Evolutionary conservation across 1,139 yeast genomes (phyloP), one percentile per base, ranked within the genome.

Genomic region (Hansenula lynferdii): DNA sequence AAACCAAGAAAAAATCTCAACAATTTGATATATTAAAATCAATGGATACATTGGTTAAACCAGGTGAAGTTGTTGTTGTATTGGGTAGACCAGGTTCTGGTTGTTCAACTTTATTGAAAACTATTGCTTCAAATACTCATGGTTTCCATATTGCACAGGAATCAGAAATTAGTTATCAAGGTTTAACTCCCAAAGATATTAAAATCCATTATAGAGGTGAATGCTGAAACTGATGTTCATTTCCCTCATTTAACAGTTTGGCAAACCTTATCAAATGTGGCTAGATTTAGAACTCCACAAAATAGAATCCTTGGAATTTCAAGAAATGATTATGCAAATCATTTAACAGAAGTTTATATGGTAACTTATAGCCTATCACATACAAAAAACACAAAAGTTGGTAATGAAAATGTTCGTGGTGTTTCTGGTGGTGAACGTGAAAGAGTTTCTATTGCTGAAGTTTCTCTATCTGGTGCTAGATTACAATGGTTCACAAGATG

Each of bases 31-130:
- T 84, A 43, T 62, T 53, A 49, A 74, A 77, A 51, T 69, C 80
- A 18, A 78, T 82, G 79, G 85, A 82, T 48, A 90, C 84, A 21
- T 51, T 79, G 7, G 66, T 81, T 45, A 64, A 67, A 32, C 84
- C 92, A 0, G 90, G 95, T 39, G 85, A 83, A 51, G 67, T 85
- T 39, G 74, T 85, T 6, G 86, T 85, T 36, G 94, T 84, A 1
- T 62, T 84, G 29, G 94, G 94, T 31, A 75, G 90, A 57, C 94
- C 94, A 0, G 94, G 94, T 54, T 77, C 90, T 21, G 95, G 95
- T 42, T 85, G 95, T 61, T 74, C 95, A 2, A 84, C 95, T 2
- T 70, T 84, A 37, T 63, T 85, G 51, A 84, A 83, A 53, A 72
- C 92, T 1, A 70, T 85, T 43, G 75, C 90, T 8, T 62, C 83